Conservation (phyloP, 2,329 filamentous ascomycete genomes). For the Rachicladosporium sp. region DNA sequence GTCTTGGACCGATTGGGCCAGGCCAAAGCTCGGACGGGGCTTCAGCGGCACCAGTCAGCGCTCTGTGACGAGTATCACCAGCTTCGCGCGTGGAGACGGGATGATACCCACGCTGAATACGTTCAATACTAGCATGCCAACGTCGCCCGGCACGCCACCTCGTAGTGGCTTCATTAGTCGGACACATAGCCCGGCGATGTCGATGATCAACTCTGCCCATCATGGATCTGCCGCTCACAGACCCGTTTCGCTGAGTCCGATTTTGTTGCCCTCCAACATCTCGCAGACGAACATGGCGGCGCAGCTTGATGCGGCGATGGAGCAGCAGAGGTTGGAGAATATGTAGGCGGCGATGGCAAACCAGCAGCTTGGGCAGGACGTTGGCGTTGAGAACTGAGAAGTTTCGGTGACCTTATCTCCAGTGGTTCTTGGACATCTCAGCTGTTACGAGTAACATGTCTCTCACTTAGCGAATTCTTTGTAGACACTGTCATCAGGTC, state of each 20-base stretch:
- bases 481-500: slow-evolving; percentile 36
- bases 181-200: neutral
- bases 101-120: too few relatives aligned
- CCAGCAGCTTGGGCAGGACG: slow-evolving; percentile 5
- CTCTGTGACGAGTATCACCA: slow-evolving; percentile 3
- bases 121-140: too few relatives aligned
- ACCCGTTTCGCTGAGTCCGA: slow-evolving; percentile 14
- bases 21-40: slow-evolving; percentile 21
- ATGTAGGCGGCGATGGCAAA: slow-evolving; percentile 18
- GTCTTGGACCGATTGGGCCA: slow-evolving; percentile 20
- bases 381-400: slow-evolving; percentile 12
- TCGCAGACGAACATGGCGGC: slow-evolving; percentile 4
- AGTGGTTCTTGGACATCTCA: too few relatives aligned
- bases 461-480: slow-evolving; percentile 10
- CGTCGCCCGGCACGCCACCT: neutral
- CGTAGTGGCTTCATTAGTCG: slow-evolving; percentile 1
- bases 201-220: too few relatives aligned
- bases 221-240: slow-evolving; percentile 3
- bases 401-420: too few relatives aligned
- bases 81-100: neutral
- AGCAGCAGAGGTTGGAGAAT: slow-evolving; percentile 18
- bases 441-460: too few relatives aligned
- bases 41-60: slow-evolving; percentile 15
- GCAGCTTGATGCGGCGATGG: slow-evolving; percentile 16
- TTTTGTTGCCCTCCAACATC: slow-evolving; percentile 3